Evolutionary conservation across 2,329 filamentous ascomycete genomes (phyloP), one percentile per base, ranked within the genome.

Genomic region (Colletotrichum sp.): DNA sequence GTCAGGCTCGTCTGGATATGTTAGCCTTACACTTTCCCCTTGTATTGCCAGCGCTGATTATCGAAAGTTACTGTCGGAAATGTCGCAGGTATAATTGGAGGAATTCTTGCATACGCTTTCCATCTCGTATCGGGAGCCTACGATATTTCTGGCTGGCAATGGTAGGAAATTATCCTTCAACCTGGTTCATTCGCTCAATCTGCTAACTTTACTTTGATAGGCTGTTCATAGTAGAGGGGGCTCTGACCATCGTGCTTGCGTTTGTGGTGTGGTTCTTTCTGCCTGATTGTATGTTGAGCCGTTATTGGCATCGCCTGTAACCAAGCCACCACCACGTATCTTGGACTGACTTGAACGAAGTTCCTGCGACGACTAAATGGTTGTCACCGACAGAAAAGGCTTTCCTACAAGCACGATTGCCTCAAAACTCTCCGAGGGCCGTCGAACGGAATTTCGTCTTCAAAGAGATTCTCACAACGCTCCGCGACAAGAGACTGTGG

Each of bases 11-110:
- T 43, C 39, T 43, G 39, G 16, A 43, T 43, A 16, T 43, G 39
- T 43, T 18, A 43, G 39, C 39, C 0, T 43, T 0, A n/a, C 39
- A 16, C 8, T 1, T 43, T 43, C 16, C 39, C 0, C 39, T 43
- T 43, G 16, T n/a, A n/a, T 43, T n/a, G 0, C 39, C 39, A 1
- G 16, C 39, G 8, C 39, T 43, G 3, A 43, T 2, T n/a, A 0
- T 43, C 39, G 39, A 10, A n/a, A 43, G 39, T 43, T 43, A 43
- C 39, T 43, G 39, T 43, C 18, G 39, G 39, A n/a, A 43, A n/a
- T 43, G 16, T 43, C 39, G 39, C 39, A 43, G 16, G 39, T 10
- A 43, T 43, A 43, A 43, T 43, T 6, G 39, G 16, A n/a, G 39
- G 39, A 10, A 43, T 43, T 43, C 39, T 43, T n/a, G 16, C 39